These are phyloP conservation scores for Naematelia aurantialba DNA, from an alignment of 768 basidiomycete species.

Conservation along the genomic window DNA sequence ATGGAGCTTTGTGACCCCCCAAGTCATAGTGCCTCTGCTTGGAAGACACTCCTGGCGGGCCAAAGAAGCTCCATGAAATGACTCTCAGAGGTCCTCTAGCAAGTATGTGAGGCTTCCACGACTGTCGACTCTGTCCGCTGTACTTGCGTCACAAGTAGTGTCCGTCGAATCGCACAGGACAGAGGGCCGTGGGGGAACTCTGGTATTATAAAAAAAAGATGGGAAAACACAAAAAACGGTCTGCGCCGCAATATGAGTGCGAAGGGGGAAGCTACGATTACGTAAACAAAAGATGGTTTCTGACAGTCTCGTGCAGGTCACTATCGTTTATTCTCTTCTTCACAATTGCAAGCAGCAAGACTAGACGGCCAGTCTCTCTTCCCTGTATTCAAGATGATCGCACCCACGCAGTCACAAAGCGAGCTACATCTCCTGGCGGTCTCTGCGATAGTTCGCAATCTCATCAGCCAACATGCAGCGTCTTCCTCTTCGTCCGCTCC, in stretches of 20 bases:
- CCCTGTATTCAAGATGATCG: slow-evolving; percentile 35
- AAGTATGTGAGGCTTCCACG: slow-evolving; percentile 17
- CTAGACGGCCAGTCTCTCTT: slow-evolving; percentile 2
- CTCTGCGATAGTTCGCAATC: slow-evolving; percentile 87
- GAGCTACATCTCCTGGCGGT: slow-evolving; percentile 86
- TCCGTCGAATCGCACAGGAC: slow-evolving; percentile 19
- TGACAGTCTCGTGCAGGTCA: too few relatives aligned
- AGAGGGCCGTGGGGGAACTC: not conserved
- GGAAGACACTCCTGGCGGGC: slow-evolving; percentile 36
- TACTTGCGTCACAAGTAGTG: slow-evolving; percentile 21
- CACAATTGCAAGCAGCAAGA: not conserved
- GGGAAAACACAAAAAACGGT: not conserved
- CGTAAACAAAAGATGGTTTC: too few relatives aligned
- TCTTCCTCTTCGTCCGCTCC: slow-evolving; percentile 28
- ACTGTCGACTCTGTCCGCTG: slow-evolving; percentile 34
- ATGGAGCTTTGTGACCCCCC: slow-evolving; percentile 43
- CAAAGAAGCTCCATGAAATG: slow-evolving; percentile 40
- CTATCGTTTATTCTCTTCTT: too few relatives aligned
- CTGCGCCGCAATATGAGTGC: not conserved
- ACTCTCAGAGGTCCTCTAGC: slow-evolving; percentile 24
- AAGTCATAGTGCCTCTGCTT: slow-evolving; percentile 17
- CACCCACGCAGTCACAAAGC: slow-evolving; percentile 63
- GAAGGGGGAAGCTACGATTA: not conserved
- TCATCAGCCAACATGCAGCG: slow-evolving; percentile 58
- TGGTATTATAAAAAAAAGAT: slow-evolving; percentile 7